These are phyloP conservation scores for Cymbopogon citratus DNA, from an alignment of 176 grass and related monocot species.

Conservation along the genomic window DNA sequence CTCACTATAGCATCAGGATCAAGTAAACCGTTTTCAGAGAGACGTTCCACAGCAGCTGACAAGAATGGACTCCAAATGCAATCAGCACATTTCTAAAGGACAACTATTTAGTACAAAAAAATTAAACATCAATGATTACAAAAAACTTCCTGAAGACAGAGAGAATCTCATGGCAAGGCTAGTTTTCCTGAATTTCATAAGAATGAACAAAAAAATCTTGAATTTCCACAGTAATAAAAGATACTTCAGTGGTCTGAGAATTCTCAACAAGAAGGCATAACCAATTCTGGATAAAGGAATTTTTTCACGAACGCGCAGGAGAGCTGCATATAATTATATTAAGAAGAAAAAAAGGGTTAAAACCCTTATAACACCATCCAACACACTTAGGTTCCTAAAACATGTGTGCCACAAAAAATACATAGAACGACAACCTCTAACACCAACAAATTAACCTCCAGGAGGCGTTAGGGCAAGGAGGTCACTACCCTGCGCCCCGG, in stretches of 20 bases:
- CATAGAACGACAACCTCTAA: too few species aligned
- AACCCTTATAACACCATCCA: too few species aligned
- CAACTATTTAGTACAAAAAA: background rate
- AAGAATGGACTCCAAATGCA: slow-evolving; percentile 33
- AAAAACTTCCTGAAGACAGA: too few species aligned
- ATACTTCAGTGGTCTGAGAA: background rate
- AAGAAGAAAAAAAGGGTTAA: too few species aligned
- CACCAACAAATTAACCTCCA: too few species aligned
- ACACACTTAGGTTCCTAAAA: too few species aligned
- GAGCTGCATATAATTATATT: too few species aligned
- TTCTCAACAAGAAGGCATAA: background rate
- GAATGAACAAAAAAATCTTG: background rate
- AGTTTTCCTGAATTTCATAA: background rate
- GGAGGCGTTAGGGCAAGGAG: too few species aligned
- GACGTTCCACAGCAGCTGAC: slow-evolving; percentile 81
- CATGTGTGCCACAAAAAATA: too few species aligned
- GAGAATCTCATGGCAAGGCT: slow-evolving; percentile 1
- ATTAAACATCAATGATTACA: too few species aligned
- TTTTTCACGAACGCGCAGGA: too few species aligned
- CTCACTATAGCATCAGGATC: slow-evolving; percentile 71
- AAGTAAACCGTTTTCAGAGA: slow-evolving; percentile 67
- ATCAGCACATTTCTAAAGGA: slow-evolving; percentile 29
- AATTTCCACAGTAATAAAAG: background rate
- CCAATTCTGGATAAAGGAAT: background rate
- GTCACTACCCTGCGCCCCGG: too few species aligned